These are phyloP conservation scores for Xylaria polymorpha DNA, from an alignment of 2,329 filamentous ascomycete species.

Conservation along the genomic window DNA sequence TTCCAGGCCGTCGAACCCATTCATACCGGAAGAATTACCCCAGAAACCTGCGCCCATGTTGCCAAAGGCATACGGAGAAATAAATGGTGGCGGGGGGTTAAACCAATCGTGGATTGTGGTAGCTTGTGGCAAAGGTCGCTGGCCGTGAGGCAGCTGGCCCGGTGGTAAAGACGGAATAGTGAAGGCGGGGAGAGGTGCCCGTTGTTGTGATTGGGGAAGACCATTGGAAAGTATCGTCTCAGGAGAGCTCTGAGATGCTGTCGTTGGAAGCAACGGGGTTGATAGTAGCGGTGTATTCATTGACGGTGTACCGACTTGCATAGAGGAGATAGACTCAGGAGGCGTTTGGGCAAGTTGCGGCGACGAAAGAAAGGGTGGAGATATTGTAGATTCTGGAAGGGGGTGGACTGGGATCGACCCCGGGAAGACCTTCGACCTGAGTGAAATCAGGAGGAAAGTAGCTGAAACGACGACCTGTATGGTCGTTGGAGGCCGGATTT, in stretches of 20 bases:
- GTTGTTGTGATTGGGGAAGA: constrained; percentile 39
- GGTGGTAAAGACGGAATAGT: constrained; percentile 55
- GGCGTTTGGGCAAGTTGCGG: constrained; percentile 46
- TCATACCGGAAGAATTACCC: constrained; percentile 43
- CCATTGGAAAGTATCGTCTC: constrained; percentile 41
- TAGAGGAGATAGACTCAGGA: constrained; percentile 46
- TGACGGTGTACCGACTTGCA: constrained; percentile 41
- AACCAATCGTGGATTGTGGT: constrained; percentile 63
- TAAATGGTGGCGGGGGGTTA: constrained; percentile 63
- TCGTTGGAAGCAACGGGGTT: constrained; percentile 43
- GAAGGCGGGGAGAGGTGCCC: constrained; percentile 51
- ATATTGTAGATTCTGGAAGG: constrained; percentile 47
- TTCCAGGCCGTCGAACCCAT: constrained; percentile 44
- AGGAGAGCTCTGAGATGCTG: constrained; percentile 43
- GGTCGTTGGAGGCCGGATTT: constrained; percentile 66
- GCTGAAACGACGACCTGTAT: constrained; percentile 68
- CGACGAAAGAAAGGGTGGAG: constrained; percentile 48
- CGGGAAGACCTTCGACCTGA: constrained; percentile 51
- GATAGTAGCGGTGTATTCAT: constrained; percentile 46
- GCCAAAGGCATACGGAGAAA: constrained; percentile 64
- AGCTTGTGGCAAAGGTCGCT: constrained; percentile 58
- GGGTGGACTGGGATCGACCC: constrained; percentile 48
- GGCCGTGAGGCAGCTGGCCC: constrained; percentile 52
- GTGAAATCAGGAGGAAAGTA: constrained; percentile 71
- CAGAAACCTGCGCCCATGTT: constrained; percentile 58